These are phyloP conservation scores for Cyamopsis tetragonoloba DNA, from an alignment of 306 rosid species.

Conservation along the genomic window DNA sequence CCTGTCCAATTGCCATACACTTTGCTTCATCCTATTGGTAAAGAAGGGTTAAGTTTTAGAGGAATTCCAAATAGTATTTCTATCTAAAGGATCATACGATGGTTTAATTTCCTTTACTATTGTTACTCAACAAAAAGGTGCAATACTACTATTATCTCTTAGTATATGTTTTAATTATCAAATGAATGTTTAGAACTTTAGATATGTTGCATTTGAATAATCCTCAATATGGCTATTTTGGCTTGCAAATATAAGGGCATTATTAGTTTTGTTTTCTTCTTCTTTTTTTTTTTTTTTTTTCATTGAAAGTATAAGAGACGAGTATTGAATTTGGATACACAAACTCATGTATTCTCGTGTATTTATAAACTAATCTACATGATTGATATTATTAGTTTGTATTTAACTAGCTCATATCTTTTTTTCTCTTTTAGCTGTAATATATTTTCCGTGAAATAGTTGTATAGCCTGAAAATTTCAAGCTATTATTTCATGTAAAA, in stretches of 20 bases:
- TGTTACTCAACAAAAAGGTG: neutral
- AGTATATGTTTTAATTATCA: neutral
- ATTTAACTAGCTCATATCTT: no score
- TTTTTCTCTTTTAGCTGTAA: no score
- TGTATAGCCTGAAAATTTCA: no score
- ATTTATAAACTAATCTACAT: no score
- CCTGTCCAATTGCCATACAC: conserved; percentile 42
- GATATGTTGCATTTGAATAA: neutral
- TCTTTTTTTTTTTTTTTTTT: no score
- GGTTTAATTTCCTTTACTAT: neutral
- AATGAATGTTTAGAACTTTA: neutral
- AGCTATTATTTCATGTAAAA: no score
- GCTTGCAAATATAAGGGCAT: conserved; percentile 3
- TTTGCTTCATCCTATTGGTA: conserved; percentile 33
- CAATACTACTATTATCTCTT: neutral
- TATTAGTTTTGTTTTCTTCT: neutral
- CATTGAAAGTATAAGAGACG: no score
- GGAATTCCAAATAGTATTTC: conserved; percentile 46
- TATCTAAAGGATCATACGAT: conserved; percentile 3
- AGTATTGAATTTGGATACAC: no score
- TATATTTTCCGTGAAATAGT: no score
- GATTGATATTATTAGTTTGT: no score
- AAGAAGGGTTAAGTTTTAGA: conserved; percentile 29
- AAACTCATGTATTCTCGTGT: no score
- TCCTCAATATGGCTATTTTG: neutral